Evolutionary conservation across 1,284 basidiomycete genomes (phyloP).

Genomic region (Ceratobasidium papillatum): DNA sequence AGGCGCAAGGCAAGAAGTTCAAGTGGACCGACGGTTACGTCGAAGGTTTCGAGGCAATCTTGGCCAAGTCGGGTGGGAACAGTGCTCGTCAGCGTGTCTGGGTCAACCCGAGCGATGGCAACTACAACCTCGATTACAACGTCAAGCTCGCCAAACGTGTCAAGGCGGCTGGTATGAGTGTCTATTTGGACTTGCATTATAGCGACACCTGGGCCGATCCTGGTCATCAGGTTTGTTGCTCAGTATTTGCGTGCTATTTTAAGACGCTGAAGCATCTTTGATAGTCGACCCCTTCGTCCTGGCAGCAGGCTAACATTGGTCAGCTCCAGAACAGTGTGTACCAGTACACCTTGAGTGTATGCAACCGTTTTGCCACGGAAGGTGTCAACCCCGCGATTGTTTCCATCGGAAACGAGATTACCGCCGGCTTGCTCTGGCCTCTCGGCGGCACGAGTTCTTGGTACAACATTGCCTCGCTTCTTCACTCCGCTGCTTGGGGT

Average conservation of each 20-base stretch:
- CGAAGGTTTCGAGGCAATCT: constrained; percentile 63
- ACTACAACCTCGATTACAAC: constrained; percentile 64
- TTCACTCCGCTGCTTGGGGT: constrained; percentile 64
- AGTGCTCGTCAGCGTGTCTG: constrained; percentile 68
- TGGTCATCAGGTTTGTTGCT: constrained; percentile 18
- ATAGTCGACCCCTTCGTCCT: constrained; percentile 64
- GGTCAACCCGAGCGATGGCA: constrained; percentile 57
- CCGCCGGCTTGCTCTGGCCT: constrained; percentile 70
- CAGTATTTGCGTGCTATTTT: neutral
- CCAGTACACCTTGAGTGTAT: constrained; percentile 39
- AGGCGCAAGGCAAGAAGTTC: constrained; percentile 60
- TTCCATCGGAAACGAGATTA: constrained; percentile 45
- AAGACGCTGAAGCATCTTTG: neutral
- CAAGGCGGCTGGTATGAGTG: constrained; percentile 64
- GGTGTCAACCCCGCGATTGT: constrained; percentile 49
- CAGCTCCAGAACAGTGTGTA: constrained; percentile 51
- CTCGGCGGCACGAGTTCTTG: constrained; percentile 65
- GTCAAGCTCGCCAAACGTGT: constrained; percentile 66
- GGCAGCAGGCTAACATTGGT: constrained; percentile 60
- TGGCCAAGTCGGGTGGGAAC: constrained; percentile 63
- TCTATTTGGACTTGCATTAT: constrained; percentile 68
- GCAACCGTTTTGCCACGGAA: constrained; percentile 28
- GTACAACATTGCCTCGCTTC: constrained; percentile 64
- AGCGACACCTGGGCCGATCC: constrained; percentile 65
- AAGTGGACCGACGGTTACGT: constrained; percentile 57